Evolutionary conservation across 2,329 filamentous ascomycete genomes (phyloP), one percentile per base, ranked within the genome.

Genomic region (Aureobasidium sp.): DNA sequence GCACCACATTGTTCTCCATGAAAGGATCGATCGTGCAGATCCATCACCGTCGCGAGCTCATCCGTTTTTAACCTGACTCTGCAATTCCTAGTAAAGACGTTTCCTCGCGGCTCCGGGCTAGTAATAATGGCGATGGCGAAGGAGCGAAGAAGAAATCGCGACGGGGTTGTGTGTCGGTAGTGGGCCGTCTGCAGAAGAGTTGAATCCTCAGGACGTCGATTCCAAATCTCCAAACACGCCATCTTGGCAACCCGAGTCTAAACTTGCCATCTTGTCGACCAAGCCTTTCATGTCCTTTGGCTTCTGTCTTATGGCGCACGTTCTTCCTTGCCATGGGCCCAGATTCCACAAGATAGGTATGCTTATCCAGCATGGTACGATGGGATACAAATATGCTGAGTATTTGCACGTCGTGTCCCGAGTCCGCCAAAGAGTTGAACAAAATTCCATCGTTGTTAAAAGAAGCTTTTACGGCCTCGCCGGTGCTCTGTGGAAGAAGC

Each of bases 201-300:
- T 41, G 37, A 25, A 20, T 15, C 27, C 6, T 34, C 11, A 31
- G 22, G 27, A n/a, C n/a, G 15, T 44, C 8, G 37, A 57, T 57
- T 57, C 53, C 53, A 57, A 57, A 57, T 57, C 29, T 29, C 17
- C 29, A 36, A 57, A 29, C 39, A 29, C 7, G 27, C n/a, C 17
- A 7, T 27, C 20, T 44, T n/a, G 53, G 53, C 53, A 57, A 8
- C n/a, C 9, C 53, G n/a, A 57, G 53, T 44, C 53, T 57, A 57
- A 34, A 45, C 53, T 29, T 57, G 53, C 53, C 53, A 6, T n/a
- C 5, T 20, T 25, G 9, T n/a, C 25, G 12, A 31, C 25, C 45
- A 29, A 29, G 22, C 25, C 15, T 45, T 17, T 12, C n/a, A 44
- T 31, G 41, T 56, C 17, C 41, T 56, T 14, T 14, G 41, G 25